A percentile compares a stretch with the other conserved stretches of the same genome.
phyloP scores from a whole-genome alignment of 73 alveolate species.

The Effrenium voratum region DNA sequence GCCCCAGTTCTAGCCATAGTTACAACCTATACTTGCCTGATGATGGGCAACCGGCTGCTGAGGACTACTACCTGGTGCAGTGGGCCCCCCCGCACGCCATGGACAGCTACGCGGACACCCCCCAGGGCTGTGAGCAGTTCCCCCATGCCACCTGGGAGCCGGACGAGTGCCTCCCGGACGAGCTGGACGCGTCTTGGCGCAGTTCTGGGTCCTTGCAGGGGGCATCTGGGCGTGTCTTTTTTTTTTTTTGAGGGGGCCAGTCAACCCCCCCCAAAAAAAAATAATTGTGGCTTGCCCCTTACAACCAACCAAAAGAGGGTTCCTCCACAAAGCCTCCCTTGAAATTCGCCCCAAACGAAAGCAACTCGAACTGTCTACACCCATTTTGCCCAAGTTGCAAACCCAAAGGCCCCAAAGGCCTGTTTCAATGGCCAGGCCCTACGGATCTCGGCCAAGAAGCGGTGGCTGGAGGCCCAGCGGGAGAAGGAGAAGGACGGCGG shows the following conservation, averaged over 20 bases:
- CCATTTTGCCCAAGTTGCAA: too few relatives aligned
- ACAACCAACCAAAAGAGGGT: too few relatives aligned
- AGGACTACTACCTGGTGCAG: constrained; percentile 62
- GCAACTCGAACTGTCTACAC: too few relatives aligned
- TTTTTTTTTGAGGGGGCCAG: too few relatives aligned
- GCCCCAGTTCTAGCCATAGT: neutral
- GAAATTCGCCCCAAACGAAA: too few relatives aligned
- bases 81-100: constrained; percentile 51
- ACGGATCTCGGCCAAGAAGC: constrained; percentile 29
- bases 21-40: neutral
- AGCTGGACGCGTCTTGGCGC: constrained; percentile 22
- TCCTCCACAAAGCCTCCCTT: too few relatives aligned
- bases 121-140: neutral
- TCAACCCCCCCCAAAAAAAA: too few relatives aligned
- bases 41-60: neutral
- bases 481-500: neutral
- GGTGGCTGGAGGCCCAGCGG: constrained; percentile 53
- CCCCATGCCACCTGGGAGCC: constrained; percentile 86
- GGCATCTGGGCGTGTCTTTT: too few relatives aligned
- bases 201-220: too few relatives aligned
- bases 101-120: constrained; percentile 30
- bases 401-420: too few relatives aligned
- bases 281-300: too few relatives aligned
- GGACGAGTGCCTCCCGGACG: constrained; percentile 80
- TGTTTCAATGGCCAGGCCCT: constrained; percentile 3